Evolutionary conservation across 2,329 filamentous ascomycete species (phyloP).

Genomic region (Talaromyces amestolkiae): DNA sequence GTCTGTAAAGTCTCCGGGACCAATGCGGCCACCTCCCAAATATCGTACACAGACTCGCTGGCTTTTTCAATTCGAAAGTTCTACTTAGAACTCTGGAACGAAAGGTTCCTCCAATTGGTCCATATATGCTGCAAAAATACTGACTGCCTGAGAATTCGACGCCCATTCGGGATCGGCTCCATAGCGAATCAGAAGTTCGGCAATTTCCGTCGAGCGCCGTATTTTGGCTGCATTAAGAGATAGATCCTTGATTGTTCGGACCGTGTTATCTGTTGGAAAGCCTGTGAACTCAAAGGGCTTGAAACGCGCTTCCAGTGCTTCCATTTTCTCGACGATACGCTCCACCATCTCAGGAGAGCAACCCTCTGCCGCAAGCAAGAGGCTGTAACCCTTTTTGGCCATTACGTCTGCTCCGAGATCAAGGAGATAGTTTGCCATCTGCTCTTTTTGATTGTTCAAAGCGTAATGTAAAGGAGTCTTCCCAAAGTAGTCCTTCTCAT

Average conservation of each 20-base stretch:
- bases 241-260: background rate
- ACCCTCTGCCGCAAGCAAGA: background rate
- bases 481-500: background rate
- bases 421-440: background rate
- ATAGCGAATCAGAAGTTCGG: background rate
- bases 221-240: background rate
- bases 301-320: background rate
- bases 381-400: background rate
- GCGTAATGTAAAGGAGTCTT: background rate
- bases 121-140: too few species aligned
- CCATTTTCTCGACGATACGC: background rate
- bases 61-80: too few species aligned
- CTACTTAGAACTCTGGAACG: too few species aligned
- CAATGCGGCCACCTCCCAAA: too few species aligned
- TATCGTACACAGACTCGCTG: too few species aligned
- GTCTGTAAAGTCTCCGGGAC: background rate
- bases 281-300: background rate
- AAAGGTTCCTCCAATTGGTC: too few species aligned
- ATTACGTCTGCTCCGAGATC: background rate
- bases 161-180: background rate
- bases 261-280: background rate
- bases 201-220: background rate
- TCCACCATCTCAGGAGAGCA: background rate
- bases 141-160: background rate
- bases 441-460: background rate